Evolutionary conservation across 768 basidiomycete species (phyloP).

Genomic region (Xerocomellus intermedius): DNA sequence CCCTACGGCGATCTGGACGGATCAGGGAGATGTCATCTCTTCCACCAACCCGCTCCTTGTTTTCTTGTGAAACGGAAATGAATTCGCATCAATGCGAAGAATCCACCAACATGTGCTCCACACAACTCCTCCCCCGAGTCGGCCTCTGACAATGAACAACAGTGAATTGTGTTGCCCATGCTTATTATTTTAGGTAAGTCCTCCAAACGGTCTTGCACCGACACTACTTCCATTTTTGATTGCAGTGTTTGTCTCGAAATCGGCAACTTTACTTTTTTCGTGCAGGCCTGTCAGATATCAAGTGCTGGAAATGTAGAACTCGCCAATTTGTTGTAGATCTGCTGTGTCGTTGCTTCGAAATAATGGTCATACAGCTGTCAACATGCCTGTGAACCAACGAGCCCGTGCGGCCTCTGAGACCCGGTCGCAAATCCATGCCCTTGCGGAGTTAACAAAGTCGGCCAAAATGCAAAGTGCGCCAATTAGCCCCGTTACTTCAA

Average conservation of each 20-base stretch:
- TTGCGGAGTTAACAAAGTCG: conserved; percentile 31
- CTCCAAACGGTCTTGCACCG: conserved; percentile 1
- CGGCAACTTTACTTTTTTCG: conserved; percentile 17
- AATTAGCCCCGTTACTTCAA: conserved; percentile 33
- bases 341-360: conserved; percentile 19
- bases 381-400: conserved; percentile 12
- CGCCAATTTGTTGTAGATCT: conserved; percentile 28
- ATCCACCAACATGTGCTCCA: conserved; percentile 17
- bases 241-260: conserved; percentile 18
- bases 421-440: conserved; percentile 24
- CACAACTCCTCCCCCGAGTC: conserved; percentile 20
- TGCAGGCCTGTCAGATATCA: conserved; percentile 19
- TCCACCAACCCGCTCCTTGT: conserved; percentile 24
- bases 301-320: conserved; percentile 24
- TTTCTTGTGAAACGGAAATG: conserved; percentile 33
- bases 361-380: conserved; percentile 28
- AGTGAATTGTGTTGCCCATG: conserved; percentile 17
- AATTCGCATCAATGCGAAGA: conserved; percentile 27
- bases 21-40: conserved; percentile 28
- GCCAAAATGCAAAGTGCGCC: conserved; percentile 33
- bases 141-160: conserved; percentile 25
- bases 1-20: conserved; percentile 34
- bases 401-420: conserved; percentile 27
- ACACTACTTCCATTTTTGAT: conserved; percentile 21
- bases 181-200: conserved; percentile 29